Evolutionary conservation across 805 yeast species (phyloP).

Genomic region (Hanseniaspora hatyaiensis): DNA sequence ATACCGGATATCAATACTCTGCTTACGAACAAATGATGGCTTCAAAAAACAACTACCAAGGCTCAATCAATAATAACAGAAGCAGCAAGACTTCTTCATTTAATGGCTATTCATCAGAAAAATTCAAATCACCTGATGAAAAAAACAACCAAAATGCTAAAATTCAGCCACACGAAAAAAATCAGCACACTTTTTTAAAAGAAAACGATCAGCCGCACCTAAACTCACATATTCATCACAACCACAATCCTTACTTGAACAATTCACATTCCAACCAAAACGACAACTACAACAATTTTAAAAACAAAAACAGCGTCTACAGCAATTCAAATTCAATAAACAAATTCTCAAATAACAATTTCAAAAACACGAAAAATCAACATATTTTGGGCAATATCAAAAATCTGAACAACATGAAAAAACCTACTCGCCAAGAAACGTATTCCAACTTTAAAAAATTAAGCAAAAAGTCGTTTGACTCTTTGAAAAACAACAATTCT

Average conservation of each 20-base stretch:
- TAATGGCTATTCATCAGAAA: background rate
- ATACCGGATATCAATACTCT: constrained; percentile 12
- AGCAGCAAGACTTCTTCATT: background rate
- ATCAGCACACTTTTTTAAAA: constrained; percentile 1
- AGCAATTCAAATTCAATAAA: background rate
- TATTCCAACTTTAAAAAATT: constrained; percentile 9
- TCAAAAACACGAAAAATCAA: background rate
- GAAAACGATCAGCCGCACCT: constrained; percentile 1
- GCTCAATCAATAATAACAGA: background rate
- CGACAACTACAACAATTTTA: background rate
- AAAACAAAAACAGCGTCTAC: too few species aligned
- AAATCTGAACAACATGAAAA: background rate
- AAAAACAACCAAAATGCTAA: background rate
- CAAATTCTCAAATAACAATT: background rate
- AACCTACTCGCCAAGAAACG: background rate
- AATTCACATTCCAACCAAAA: too few species aligned
- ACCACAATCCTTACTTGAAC: constrained; percentile 14
- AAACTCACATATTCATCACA: constrained; percentile 9
- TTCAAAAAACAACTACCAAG: too few species aligned
- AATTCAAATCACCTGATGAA: background rate
- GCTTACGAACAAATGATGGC: background rate
- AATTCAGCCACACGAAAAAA: constrained; percentile 3
- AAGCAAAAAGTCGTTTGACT: constrained; percentile 14
- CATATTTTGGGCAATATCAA: background rate
- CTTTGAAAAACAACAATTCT: constrained; percentile 12